Evolutionary conservation across 2,329 filamentous ascomycete genomes (phyloP), one percentile per base, ranked within the genome.

Genomic region (Fusarium nurragi): DNA sequence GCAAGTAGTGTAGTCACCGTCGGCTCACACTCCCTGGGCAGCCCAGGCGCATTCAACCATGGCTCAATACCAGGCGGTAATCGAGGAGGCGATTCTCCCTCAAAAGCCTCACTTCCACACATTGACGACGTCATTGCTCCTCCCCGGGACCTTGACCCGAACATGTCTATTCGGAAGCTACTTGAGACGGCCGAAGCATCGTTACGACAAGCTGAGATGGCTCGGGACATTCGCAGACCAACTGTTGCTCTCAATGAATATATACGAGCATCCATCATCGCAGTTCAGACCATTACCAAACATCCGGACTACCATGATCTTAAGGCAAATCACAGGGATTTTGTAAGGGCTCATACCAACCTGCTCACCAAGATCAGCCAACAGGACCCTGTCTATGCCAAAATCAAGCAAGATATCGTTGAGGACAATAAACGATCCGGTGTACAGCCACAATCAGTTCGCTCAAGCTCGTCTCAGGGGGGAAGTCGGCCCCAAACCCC

Each of bases 241-340:
- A 93, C 95, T 73, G 77, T 88, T 34, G 94, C 94, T 4, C 90
- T 97, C 53, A 86, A 90, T 65, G 91, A 97, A 61, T 98, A 94
- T 73, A 84, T 98, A 56, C 87, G 90, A 64, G 92, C 94, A 12
- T 93, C 86, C 59, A 88, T 93, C 55, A 90, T 97, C 53, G 86
- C 91, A 14, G 84, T 93, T 47, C 88, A 94, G 54, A 80, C 89
- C 38, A 89, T 98, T 23, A 91, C 92, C 3, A 83, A 83, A 32
- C 93, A 97, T 74, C 87, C 85, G 54, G 91, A 94, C 62, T 96
- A 88, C 75, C 85, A 87, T 25, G 82, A 84, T 48, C 80, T 93
- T 56, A 85, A 87, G 68, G 78, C 77, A 34, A 86, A 88, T 45
- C 79, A 80, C 23, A 77, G 79, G 36, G 81, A 84, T 11, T 70